Evolutionary conservation across 2,329 filamentous ascomycete species (phyloP).

Genomic region (Xylaria sp.): DNA sequence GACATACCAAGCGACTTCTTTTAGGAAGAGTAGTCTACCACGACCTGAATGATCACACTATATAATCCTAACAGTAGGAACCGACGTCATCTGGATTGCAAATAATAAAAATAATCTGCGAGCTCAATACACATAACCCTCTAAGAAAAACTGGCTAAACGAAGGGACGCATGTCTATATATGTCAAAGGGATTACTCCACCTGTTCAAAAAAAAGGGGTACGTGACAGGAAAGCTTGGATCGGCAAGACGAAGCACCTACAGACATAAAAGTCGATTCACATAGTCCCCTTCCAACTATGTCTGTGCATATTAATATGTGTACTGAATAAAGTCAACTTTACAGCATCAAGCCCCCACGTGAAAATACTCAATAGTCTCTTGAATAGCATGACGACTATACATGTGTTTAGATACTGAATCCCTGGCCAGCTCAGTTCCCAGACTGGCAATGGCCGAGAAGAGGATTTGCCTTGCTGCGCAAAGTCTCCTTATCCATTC

Average conservation of each 20-base stretch:
- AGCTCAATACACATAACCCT: neutral
- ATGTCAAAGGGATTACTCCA: neutral
- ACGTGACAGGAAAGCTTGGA: neutral
- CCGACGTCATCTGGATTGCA: neutral
- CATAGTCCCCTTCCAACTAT: neutral
- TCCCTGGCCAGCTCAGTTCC: neutral
- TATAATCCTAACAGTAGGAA: neutral
- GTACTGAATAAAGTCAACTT: slow-evolving; percentile 7
- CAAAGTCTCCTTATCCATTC: neutral
- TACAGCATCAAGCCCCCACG: no score
- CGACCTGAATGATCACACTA: neutral
- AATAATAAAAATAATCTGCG: neutral
- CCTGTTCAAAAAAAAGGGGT: neutral
- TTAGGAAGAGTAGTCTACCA: neutral
- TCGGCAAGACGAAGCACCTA: neutral
- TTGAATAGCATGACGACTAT: neutral
- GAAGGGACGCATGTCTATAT: neutral
- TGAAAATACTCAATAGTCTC: neutral
- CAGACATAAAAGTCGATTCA: neutral
- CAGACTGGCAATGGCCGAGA: neutral
- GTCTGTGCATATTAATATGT: neutral
- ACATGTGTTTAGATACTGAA: neutral
- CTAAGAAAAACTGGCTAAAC: neutral
- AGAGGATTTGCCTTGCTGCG: neutral
- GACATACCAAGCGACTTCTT: no score